Percentiles rank a stretch among this genome's conserved stretches.
phyloP scores from a whole-genome alignment of 2,329 filamentous ascomycete genomes.

The Diaporthe longicolla region DNA sequence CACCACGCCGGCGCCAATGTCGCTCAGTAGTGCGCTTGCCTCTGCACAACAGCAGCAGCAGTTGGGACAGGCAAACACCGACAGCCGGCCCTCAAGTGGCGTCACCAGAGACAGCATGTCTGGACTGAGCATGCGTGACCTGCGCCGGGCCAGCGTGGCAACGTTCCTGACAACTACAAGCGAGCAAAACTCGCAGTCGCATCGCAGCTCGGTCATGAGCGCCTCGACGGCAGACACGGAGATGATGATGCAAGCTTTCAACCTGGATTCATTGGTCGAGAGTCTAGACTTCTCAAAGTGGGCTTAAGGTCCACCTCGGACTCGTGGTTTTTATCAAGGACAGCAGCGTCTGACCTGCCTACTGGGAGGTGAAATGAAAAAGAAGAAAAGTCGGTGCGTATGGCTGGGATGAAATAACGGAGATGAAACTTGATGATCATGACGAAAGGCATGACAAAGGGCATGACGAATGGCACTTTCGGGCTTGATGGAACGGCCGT shows the following conservation, averaged over 20 bases:
- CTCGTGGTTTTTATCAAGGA: not conserved
- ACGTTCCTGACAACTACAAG: slow-evolving; percentile 73
- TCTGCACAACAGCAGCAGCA: slow-evolving; percentile 46
- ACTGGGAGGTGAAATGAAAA: not conserved
- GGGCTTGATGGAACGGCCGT: slow-evolving; percentile 13
- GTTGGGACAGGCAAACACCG: slow-evolving; percentile 44
- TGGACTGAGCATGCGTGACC: slow-evolving; percentile 52
- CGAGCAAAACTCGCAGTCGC: slow-evolving; percentile 65
- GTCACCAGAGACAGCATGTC: slow-evolving; percentile 71
- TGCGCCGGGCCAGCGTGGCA: slow-evolving; percentile 74
- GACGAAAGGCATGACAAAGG: not conserved
- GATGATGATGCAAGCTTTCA: slow-evolving; percentile 53
- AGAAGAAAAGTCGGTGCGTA: not conserved
- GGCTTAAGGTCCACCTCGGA: slow-evolving; percentile 51
- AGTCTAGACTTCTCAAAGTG: slow-evolving; percentile 66
- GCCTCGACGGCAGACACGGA: slow-evolving; percentile 69
- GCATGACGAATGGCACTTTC: not conserved
- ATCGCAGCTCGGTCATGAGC: slow-evolving; percentile 71
- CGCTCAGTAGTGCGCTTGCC: slow-evolving; percentile 40
- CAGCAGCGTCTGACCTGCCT: not conserved
- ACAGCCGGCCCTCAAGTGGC: slow-evolving; percentile 60
- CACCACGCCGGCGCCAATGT: slow-evolving; percentile 33
- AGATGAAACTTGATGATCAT: slow-evolving; percentile 28
- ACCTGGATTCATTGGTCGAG: slow-evolving; percentile 58
- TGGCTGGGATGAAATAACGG: not conserved